A percentile compares a stretch with the other conserved stretches of the same genome.
Conservation (phyloP, 1,284 basidiomycete species). For the Malassezia slooffiae region DNA sequence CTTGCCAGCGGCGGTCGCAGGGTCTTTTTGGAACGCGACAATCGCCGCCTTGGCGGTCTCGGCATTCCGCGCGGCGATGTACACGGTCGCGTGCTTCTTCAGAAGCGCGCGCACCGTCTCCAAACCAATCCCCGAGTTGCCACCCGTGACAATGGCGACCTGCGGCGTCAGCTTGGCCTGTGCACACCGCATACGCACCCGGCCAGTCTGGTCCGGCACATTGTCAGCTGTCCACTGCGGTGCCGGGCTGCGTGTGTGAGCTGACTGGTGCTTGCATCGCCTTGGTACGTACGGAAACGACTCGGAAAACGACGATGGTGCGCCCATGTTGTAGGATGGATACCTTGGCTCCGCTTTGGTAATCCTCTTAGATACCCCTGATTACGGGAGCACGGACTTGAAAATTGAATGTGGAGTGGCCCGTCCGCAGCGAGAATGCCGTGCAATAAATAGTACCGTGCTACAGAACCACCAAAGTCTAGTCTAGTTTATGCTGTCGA, state of each 20-base stretch:
- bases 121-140: slow-evolving; percentile 35
- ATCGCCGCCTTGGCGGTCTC: slow-evolving; percentile 11
- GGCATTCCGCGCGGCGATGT: slow-evolving; percentile 15
- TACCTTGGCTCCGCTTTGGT: too few relatives aligned
- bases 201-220: slow-evolving; percentile 5
- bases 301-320: slow-evolving; percentile 2
- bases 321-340: neutral
- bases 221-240: slow-evolving; percentile 4
- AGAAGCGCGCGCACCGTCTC: slow-evolving; percentile 26
- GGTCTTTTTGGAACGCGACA: slow-evolving; percentile 1
- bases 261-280: too few relatives aligned
- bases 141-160: slow-evolving; percentile 35
- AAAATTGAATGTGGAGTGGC: too few relatives aligned
- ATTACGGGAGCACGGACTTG: too few relatives aligned
- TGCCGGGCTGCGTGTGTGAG: neutral
- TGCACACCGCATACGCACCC: too few relatives aligned
- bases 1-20: neutral
- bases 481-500: too few relatives aligned
- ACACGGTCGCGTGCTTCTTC: slow-evolving; percentile 24
- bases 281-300: slow-evolving; percentile 8
- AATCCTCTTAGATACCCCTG: too few relatives aligned
- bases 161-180: neutral
- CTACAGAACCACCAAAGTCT: too few relatives aligned
- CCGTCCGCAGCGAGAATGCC: too few relatives aligned
- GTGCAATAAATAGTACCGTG: too few relatives aligned